A percentile compares a stretch with the other conserved stretches of the same genome.
Conservation (phyloP, 768 basidiomycete species). For the Royoungia palumana region DNA sequence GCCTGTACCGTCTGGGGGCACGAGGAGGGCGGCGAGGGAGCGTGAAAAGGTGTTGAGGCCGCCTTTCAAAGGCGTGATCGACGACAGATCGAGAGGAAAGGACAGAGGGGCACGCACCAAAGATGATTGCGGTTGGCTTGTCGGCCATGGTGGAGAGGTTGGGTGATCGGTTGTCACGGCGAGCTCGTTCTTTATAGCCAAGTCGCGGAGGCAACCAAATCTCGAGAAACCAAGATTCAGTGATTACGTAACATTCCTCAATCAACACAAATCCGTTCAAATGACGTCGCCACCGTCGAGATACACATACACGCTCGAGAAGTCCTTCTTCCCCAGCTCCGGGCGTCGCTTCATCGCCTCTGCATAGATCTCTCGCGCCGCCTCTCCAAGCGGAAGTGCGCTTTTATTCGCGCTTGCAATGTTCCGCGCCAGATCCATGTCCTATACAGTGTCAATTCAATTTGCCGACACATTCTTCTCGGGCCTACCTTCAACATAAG, state of each 20-base stretch:
- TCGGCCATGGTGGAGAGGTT: background rate
- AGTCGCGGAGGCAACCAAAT: constrained; percentile 11
- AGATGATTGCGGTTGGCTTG: constrained; percentile 69
- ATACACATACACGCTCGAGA: constrained; percentile 75
- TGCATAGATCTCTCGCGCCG: constrained; percentile 62
- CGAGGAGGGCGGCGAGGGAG: constrained; percentile 62
- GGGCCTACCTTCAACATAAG: constrained; percentile 75
- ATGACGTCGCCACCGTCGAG: constrained; percentile 33
- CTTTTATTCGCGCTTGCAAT: constrained; percentile 49
- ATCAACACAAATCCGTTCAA: too few relatives aligned
- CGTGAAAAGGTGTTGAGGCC: constrained; percentile 80
- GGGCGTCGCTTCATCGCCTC: constrained; percentile 51
- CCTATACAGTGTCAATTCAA: constrained; percentile 44
- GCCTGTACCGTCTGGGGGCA: constrained; percentile 63
- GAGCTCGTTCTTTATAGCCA: constrained; percentile 11
- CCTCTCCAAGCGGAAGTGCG: constrained; percentile 62
- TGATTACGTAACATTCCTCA: constrained; percentile 19
- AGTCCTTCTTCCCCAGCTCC: constrained; percentile 67
- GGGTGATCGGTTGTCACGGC: constrained; percentile 21
- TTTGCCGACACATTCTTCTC: background rate
- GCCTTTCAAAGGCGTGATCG: constrained; percentile 41
- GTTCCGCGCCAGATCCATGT: constrained; percentile 77
- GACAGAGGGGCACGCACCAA: constrained; percentile 54
- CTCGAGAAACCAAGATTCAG: constrained; percentile 3
- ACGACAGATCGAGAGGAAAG: constrained; percentile 2